These are phyloP conservation scores for Zygosaccharomyces rouxii DNA, from an alignment of 805 yeast species.

Conservation along the genomic window DNA sequence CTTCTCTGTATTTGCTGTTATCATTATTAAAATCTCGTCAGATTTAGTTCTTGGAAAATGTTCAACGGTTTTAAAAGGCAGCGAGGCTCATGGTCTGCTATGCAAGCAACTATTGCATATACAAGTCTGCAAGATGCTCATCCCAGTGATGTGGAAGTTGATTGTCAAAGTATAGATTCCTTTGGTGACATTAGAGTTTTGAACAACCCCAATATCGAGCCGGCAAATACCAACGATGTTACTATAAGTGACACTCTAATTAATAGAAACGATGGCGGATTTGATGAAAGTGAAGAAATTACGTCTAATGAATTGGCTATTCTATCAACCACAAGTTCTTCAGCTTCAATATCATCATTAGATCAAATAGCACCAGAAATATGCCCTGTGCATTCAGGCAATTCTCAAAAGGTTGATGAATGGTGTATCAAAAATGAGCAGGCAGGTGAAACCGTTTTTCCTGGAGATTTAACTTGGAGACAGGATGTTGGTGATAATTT, in stretches of 20 bases:
- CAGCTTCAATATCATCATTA: conserved; percentile 6
- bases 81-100: conserved; percentile 19
- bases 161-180: conserved; percentile 11
- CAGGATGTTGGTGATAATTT: conserved; percentile 10
- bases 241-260: conserved; percentile 14
- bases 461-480: background rate
- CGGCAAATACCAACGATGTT: background rate
- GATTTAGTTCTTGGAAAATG: conserved; percentile 12
- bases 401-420: conserved; percentile 25
- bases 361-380: conserved; percentile 4
- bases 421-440: conserved; percentile 23
- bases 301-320: conserved; percentile 22
- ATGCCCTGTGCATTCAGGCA: conserved; percentile 8
- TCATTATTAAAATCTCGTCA: background rate
- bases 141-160: conserved; percentile 7
- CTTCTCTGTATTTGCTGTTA: background rate
- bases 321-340: conserved; percentile 19
- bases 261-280: conserved; percentile 9
- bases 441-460: conserved; percentile 9
- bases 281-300: conserved; percentile 14
- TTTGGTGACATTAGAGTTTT: conserved; percentile 17
- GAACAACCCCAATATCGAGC: conserved; percentile 14
- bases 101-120: conserved; percentile 18
- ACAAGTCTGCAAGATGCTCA: conserved; percentile 7
- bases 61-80: conserved; percentile 17